Conservation (phyloP, 305 asterid genomes). For the Ajuga reptans region DNA sequence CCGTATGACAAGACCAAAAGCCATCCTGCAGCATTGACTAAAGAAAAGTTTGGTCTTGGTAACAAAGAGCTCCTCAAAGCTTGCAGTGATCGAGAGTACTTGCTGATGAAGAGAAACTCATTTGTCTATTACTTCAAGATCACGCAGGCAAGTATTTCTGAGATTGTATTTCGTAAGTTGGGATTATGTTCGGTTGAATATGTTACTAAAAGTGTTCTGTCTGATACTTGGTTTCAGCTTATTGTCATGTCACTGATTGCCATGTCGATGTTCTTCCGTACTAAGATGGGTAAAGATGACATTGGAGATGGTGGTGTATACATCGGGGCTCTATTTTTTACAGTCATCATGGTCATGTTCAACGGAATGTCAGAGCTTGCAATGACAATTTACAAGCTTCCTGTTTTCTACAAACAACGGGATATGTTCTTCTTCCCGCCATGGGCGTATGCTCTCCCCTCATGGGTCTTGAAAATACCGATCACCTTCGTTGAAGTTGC, state of each 20-base stretch:
- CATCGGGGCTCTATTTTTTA: constrained; percentile 49
- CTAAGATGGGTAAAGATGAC: constrained; percentile 31
- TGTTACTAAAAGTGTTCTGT: background rate
- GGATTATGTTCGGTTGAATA: background rate
- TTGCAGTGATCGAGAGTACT: constrained; percentile 34
- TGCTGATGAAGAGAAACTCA: constrained; percentile 50
- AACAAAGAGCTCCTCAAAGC: constrained; percentile 43
- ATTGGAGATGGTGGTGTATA: constrained; percentile 39
- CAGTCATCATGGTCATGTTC: constrained; percentile 42
- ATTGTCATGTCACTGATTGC: constrained; percentile 31
- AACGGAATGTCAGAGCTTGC: constrained; percentile 59
- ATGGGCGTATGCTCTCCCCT: constrained; percentile 58
- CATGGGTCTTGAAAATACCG: constrained; percentile 55
- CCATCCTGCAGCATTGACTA: constrained; percentile 47
- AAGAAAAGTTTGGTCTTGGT: constrained; percentile 35
- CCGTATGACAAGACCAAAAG: constrained; percentile 43
- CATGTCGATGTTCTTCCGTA: constrained; percentile 47
- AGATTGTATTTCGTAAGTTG: background rate
- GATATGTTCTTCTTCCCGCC: constrained; percentile 56
- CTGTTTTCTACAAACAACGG: constrained; percentile 62
- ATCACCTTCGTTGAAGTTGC: constrained; percentile 41
- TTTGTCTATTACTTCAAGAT: constrained; percentile 41
- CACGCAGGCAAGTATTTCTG: constrained; percentile 25
- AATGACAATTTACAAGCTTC: constrained; percentile 56
- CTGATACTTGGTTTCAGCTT: constrained; percentile 33